Conservation (phyloP, 2,329 filamentous ascomycete species). For the Cladosporium sp. region DNA sequence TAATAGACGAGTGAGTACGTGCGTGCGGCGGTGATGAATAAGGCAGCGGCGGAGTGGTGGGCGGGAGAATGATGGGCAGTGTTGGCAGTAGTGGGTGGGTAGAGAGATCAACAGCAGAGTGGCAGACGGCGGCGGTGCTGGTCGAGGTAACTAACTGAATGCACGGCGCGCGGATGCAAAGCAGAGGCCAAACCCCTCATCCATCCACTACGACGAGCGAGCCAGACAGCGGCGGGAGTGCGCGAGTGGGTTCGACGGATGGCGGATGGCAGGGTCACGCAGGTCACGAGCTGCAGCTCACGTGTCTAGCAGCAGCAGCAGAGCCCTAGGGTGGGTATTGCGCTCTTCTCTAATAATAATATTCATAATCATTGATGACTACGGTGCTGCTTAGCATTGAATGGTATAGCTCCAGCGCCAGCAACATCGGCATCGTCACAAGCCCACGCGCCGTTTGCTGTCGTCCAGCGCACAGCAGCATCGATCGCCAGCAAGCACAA, state of each 20-base stretch:
- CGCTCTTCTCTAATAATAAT: not conserved
- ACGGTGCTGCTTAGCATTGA: not conserved
- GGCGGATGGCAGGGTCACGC: constrained; percentile 7
- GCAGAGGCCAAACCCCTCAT: constrained; percentile 19
- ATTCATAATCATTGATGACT: not conserved
- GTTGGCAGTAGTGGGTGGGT: not conserved
- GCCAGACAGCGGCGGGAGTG: constrained; percentile 14
- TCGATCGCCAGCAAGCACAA: not conserved
- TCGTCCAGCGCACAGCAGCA: constrained; percentile 5
- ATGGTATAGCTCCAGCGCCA: not conserved
- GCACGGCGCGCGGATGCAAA: constrained; percentile 17
- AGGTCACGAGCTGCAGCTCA: constrained; percentile 10
- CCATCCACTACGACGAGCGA: not conserved
- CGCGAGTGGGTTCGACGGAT: constrained; percentile 14
- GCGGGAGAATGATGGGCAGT: too few relatives aligned
- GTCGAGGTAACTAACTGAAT: constrained; percentile 3
- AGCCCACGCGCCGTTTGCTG: constrained; percentile 5
- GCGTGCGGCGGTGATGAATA: constrained; percentile 1
- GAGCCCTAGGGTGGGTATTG: not conserved
- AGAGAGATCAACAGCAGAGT: constrained; percentile 73
- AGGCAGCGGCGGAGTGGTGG: constrained; percentile 53
- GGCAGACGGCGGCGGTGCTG: constrained; percentile 4
- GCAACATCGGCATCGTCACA: too few relatives aligned
- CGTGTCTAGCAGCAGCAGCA: not conserved
- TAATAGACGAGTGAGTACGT: not conserved